Evolutionary conservation across 768 basidiomycete species (phyloP).

Genomic region (Podaxis rugospora): DNA sequence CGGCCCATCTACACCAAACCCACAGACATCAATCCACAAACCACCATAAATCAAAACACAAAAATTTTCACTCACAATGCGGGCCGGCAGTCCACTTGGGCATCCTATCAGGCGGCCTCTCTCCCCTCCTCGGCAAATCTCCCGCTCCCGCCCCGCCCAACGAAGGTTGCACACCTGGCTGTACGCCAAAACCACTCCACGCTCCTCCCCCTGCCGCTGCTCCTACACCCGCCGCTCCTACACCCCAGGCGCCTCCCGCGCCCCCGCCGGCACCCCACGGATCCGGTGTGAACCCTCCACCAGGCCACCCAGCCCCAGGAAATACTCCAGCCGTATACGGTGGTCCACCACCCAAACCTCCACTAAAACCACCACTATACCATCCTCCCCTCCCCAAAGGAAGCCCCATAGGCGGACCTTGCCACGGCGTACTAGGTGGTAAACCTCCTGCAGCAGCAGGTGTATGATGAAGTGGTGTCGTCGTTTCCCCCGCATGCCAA

Average conservation of each 20-base stretch:
- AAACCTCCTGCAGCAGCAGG: neutral
- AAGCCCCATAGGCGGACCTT: neutral
- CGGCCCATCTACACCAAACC: slow-evolving; percentile 32
- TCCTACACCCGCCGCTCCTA: neutral
- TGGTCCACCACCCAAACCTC: neutral
- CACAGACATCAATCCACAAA: neutral
- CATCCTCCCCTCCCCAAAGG: neutral
- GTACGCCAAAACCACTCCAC: neutral
- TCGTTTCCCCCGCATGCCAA: neutral
- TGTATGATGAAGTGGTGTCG: slow-evolving; percentile 2
- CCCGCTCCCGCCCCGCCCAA: neutral
- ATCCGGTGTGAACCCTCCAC: neutral
- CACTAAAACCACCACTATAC: neutral
- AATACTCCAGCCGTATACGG: slow-evolving; percentile 1
- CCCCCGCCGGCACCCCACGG: neutral
- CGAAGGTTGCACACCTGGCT: neutral
- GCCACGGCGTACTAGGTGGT: neutral
- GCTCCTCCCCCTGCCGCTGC: neutral
- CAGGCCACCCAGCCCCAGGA: neutral
- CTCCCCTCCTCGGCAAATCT: neutral
- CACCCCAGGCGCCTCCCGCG: neutral
- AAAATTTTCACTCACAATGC: slow-evolving; percentile 7
- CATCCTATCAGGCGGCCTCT: slow-evolving; percentile 3
- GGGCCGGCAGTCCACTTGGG: slow-evolving; percentile 5
- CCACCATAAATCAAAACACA: neutral